phyloP scores from a whole-genome alignment of 2,329 filamentous ascomycete species.

The Capronia americana region DNA sequence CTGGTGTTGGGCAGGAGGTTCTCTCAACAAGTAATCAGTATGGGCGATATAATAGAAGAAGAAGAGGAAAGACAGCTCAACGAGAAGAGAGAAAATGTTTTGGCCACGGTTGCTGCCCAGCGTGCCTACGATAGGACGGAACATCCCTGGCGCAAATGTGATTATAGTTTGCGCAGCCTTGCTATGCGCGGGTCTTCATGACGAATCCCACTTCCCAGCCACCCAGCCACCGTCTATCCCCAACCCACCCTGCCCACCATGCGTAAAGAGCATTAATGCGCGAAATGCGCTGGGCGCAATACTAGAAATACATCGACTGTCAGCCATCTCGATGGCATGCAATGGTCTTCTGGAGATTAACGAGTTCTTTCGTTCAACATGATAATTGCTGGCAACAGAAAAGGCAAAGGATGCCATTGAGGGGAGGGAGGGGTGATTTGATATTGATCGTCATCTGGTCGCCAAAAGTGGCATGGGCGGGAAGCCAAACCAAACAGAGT shows the following conservation, averaged over 20 bases:
- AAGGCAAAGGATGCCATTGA: neutral
- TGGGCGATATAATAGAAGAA: neutral
- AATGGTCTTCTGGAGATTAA: neutral
- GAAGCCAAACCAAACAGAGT: neutral
- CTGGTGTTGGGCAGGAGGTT: neutral
- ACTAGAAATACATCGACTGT: neutral
- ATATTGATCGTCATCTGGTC: neutral
- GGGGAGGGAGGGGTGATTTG: neutral
- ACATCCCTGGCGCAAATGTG: neutral
- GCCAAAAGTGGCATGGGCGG: neutral
- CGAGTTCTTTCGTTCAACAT: neutral
- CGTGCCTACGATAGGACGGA: neutral
- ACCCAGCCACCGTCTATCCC: neutral
- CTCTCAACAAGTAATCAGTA: neutral
- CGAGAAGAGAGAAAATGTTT: neutral
- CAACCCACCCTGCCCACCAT: neutral
- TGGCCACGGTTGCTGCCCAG: neutral
- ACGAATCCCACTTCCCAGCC: neutral
- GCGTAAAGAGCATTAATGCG: neutral
- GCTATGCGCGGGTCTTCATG: neutral
- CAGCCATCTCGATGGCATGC: neutral
- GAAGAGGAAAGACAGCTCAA: neutral
- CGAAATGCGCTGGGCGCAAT: neutral
- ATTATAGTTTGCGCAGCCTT: neutral
- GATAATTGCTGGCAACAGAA: neutral